These are phyloP conservation scores for Talaromyces thailandensis DNA, from an alignment of 495 filamentous ascomycete species.

Conservation along the genomic window DNA sequence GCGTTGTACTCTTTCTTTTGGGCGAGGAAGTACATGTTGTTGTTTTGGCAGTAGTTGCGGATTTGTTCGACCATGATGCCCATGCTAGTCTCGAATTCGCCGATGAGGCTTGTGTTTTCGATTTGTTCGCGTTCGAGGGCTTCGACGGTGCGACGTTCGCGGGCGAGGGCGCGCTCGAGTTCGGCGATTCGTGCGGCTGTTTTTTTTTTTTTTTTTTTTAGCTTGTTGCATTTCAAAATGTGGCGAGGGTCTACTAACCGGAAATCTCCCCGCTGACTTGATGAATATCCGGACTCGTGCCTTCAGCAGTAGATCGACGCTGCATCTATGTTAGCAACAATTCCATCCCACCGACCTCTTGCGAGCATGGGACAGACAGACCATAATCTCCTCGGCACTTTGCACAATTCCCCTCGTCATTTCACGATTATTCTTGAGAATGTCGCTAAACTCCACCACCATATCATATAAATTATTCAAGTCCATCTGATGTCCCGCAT, in stretches of 20 bases:
- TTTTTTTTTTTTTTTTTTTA: background rate
- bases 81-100: slow-evolving; percentile 48
- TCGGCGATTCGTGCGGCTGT: slow-evolving; percentile 40
- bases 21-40: slow-evolving; percentile 47
- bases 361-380: slow-evolving; percentile 18
- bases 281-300: slow-evolving; percentile 30
- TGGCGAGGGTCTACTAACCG: slow-evolving; percentile 16
- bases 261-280: slow-evolving; percentile 41
- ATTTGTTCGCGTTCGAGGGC: slow-evolving; percentile 39
- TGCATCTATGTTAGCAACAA: slow-evolving; percentile 4
- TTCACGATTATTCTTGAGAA: slow-evolving; percentile 68
- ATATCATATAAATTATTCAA: slow-evolving; percentile 77
- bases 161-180: slow-evolving; percentile 42
- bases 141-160: slow-evolving; percentile 37
- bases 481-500: slow-evolving; percentile 79
- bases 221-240: background rate
- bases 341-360: background rate
- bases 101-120: slow-evolving; percentile 45
- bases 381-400: slow-evolving; percentile 54
- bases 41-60: slow-evolving; percentile 51
- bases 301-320: slow-evolving; percentile 37
- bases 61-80: slow-evolving; percentile 52
- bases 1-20: slow-evolving; percentile 53
- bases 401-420: slow-evolving; percentile 65
- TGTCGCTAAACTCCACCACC: slow-evolving; percentile 70